Evolutionary conservation across 176 grass and related monocot genomes (phyloP), one percentile per base, ranked within the genome.

Genomic region (Guadua angustifolia): DNA sequence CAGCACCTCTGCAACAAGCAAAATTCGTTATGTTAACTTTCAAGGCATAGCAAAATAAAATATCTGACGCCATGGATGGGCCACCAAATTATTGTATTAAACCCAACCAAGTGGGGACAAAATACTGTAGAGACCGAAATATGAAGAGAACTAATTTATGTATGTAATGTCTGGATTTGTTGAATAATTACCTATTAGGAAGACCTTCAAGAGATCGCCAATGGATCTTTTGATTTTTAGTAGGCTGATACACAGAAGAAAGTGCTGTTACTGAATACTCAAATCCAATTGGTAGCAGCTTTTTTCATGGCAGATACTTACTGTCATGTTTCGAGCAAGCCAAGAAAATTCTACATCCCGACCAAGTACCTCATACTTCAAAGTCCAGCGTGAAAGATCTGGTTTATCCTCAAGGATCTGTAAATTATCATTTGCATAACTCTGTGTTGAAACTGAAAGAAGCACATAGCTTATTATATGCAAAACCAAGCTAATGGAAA

Each of bases 141-240:
- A 33, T 19, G 57, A 57, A 77, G 9, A 80, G 47, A 25, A 78
- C 18, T 44, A 64, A 18, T 12, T 21, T 33, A 73, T 71, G 6
- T 75, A 84, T 78, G 7, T 19, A 75, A 17, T 59, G n/a, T 73
- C 15, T 26, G 46, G 12, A 42, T 52, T 19, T 42, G 1, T 38
- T 10, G 15, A 60, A 61, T 29, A 68, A 10, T 46, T 71, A 98
- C 96, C 96, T 95, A 77, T 99, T 99, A 55, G 85, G 86, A 90
- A 99, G 89, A 77, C 96, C 96, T 90, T 99, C 93, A 71, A 99
- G 89, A 71, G 96, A 99, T 18, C 96, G 68, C 96, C 96, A 99
- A 67, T 99, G 96, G 26, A 99, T 99, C 79, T 99, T 99, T 86
- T 99, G 96, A 74, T 99, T 94, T 86, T 90, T 91, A 78, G 67